phyloP scores from a whole-genome alignment of 2,329 filamentous ascomycete species.

The Dryadomyces quercus-mongolicae region DNA sequence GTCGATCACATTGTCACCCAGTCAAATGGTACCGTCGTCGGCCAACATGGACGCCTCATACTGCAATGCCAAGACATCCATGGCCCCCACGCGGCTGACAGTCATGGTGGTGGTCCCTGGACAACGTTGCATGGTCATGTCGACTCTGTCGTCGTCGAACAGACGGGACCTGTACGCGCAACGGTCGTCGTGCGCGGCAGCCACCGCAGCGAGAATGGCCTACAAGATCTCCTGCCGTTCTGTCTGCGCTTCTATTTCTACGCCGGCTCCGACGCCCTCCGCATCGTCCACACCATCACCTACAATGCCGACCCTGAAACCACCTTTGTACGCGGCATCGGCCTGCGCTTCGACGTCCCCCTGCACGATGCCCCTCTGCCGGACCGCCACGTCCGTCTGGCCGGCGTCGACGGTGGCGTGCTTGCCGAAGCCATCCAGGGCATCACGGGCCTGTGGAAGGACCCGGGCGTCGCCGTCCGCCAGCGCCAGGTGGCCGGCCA shows the following conservation, averaged over 20 bases:
- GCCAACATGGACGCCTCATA: slow-evolving; percentile 35
- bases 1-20: slow-evolving; percentile 28
- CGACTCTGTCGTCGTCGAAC: slow-evolving; percentile 34
- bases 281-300: slow-evolving; percentile 42
- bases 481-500: slow-evolving; percentile 26
- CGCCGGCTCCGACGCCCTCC: slow-evolving; percentile 40
- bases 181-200: neutral
- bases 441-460: slow-evolving; percentile 43
- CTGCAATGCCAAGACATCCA: slow-evolving; percentile 33
- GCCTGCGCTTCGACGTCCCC: slow-evolving; percentile 42
- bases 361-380: slow-evolving; percentile 39
- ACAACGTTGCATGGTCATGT: slow-evolving; percentile 28
- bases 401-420: slow-evolving; percentile 41
- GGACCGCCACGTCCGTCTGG: slow-evolving; percentile 45
- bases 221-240: slow-evolving; percentile 33
- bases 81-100: no score
- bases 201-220: slow-evolving; percentile 30
- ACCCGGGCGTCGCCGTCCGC: slow-evolving; percentile 36
- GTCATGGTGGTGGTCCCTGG: slow-evolving; percentile 20
- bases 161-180: slow-evolving; percentile 11
- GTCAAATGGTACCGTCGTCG: slow-evolving; percentile 27
- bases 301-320: slow-evolving; percentile 37
- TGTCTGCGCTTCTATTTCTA: slow-evolving; percentile 47
- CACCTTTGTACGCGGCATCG: slow-evolving; percentile 24
- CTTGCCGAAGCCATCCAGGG: slow-evolving; percentile 47